A percentile compares a stretch with the other conserved stretches of the same genome.
phyloP scores from a whole-genome alignment of 1,284 basidiomycete species.

The Pulchroboletus neoregius region DNA sequence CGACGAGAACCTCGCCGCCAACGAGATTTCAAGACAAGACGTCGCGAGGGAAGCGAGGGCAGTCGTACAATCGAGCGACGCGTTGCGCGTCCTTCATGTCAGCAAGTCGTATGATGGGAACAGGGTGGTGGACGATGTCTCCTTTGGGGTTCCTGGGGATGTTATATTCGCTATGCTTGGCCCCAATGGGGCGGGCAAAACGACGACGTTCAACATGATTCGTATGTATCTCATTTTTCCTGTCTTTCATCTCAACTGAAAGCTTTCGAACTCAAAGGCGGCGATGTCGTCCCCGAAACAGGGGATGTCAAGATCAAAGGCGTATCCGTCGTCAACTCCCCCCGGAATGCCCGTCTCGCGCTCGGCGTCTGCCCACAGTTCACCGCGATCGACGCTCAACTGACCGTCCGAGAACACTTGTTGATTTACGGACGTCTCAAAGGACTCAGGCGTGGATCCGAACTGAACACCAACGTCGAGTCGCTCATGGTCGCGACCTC shows the following conservation, averaged over 20 bases:
- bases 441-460: slow-evolving; percentile 50
- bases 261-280: slow-evolving; percentile 38
- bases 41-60: slow-evolving; percentile 52
- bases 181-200: slow-evolving; percentile 81
- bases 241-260: neutral
- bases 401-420: slow-evolving; percentile 76
- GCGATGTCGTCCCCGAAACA: slow-evolving; percentile 55
- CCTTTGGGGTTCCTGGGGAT: slow-evolving; percentile 60
- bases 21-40: slow-evolving; percentile 36
- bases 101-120: slow-evolving; percentile 59
- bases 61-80: slow-evolving; percentile 48
- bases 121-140: slow-evolving; percentile 70
- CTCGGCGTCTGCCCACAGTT: slow-evolving; percentile 82
- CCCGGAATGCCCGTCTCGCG: slow-evolving; percentile 57
- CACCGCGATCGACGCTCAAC: slow-evolving; percentile 73
- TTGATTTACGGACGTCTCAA: slow-evolving; percentile 64
- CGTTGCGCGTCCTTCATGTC: slow-evolving; percentile 63
- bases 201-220: slow-evolving; percentile 74
- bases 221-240: slow-evolving; percentile 40
- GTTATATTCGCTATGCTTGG: slow-evolving; percentile 73
- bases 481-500: slow-evolving; percentile 59
- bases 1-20: slow-evolving; percentile 12
- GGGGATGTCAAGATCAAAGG: slow-evolving; percentile 68
- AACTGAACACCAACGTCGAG: slow-evolving; percentile 53
- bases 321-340: slow-evolving; percentile 56